A percentile compares a stretch with the other conserved stretches of the same genome.
phyloP scores from a whole-genome alignment of 1,284 basidiomycete genomes.

The Meira miltonrushii region DNA sequence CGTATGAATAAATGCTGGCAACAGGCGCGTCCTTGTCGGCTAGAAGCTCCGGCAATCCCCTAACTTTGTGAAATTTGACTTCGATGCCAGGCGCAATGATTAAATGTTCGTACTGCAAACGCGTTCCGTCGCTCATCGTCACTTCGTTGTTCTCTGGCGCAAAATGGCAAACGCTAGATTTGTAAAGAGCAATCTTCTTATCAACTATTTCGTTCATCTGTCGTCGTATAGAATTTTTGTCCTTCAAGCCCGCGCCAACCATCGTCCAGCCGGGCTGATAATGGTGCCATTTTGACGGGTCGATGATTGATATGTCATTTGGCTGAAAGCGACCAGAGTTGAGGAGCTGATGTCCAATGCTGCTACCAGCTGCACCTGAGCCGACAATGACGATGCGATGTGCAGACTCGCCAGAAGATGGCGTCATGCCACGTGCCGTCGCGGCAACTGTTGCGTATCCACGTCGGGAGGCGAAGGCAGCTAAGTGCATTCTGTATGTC shows the following conservation, averaged over 20 bases:
- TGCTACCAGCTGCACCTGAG: conserved; percentile 52
- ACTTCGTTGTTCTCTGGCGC: conserved; percentile 65
- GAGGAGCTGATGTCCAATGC: conserved; percentile 59
- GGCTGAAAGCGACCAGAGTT: conserved; percentile 38
- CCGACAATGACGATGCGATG: conserved; percentile 52
- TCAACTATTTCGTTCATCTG: conserved; percentile 56
- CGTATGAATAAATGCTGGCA: conserved; percentile 74
- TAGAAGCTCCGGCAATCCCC: conserved; percentile 73
- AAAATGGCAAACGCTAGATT: conserved; percentile 7
- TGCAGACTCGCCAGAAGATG: neutral
- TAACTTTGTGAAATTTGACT: conserved; percentile 68
- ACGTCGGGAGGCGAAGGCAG: too few relatives aligned
- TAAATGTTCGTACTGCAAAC: conserved; percentile 76
- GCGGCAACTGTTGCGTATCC: too few relatives aligned
- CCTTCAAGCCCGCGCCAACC: conserved; percentile 74
- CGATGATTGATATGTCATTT: conserved; percentile 36
- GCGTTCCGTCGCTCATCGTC: conserved; percentile 65
- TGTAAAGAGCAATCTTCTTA: conserved; percentile 7
- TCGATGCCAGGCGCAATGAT: conserved; percentile 84
- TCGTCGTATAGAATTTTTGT: conserved; percentile 66
- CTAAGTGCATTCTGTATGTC: too few relatives aligned
- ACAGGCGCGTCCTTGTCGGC: conserved; percentile 73
- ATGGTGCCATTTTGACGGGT: conserved; percentile 41
- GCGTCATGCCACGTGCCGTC: too few relatives aligned
- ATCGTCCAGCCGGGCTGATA: conserved; percentile 67